phyloP scores from a whole-genome alignment of 2,329 filamentous ascomycete species.

The Aspergillus ustus region DNA sequence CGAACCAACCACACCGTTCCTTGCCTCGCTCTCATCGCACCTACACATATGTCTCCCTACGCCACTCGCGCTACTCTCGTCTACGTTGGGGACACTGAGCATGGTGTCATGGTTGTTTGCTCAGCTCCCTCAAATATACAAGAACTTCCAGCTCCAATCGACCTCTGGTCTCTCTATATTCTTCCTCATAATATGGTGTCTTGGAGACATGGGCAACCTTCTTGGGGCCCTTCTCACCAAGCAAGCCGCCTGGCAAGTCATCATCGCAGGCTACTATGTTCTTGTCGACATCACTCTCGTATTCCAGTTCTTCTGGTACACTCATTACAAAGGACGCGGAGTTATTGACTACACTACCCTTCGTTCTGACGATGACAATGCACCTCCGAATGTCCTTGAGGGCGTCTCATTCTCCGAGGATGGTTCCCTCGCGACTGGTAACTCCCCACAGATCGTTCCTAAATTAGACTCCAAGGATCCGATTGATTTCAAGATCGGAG shows the following conservation, averaged over 20 bases:
- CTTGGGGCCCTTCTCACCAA: slow-evolving; percentile 66
- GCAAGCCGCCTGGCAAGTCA: slow-evolving; percentile 69
- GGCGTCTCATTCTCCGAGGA: slow-evolving; percentile 42
- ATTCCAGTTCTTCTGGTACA: slow-evolving; percentile 69
- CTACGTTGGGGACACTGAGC: slow-evolving; percentile 63
- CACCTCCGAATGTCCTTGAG: slow-evolving; percentile 39
- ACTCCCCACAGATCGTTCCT: slow-evolving; percentile 24
- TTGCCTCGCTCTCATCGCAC: slow-evolving; percentile 60
- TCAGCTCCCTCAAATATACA: slow-evolving; percentile 71
- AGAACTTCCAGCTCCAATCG: slow-evolving; percentile 67
- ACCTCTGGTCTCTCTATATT: slow-evolving; percentile 68
- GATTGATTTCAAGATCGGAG: slow-evolving; percentile 31
- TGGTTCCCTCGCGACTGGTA: slow-evolving; percentile 26
- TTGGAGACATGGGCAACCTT: slow-evolving; percentile 67
- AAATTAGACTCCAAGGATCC: slow-evolving; percentile 36
- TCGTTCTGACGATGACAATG: slow-evolving; percentile 33
- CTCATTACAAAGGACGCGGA: slow-evolving; percentile 57
- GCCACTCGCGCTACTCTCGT: slow-evolving; percentile 65
- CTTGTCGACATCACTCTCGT: slow-evolving; percentile 67
- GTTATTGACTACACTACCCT: slow-evolving; percentile 42
- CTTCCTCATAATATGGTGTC: slow-evolving; percentile 69
- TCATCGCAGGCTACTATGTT: slow-evolving; percentile 69
- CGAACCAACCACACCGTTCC: slow-evolving; percentile 62
- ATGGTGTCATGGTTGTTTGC: slow-evolving; percentile 72
- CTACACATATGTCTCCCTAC: slow-evolving; percentile 68